These are phyloP conservation scores for Boletus coccyginus DNA, from an alignment of 768 basidiomycete genomes.

Conservation along the genomic window DNA sequence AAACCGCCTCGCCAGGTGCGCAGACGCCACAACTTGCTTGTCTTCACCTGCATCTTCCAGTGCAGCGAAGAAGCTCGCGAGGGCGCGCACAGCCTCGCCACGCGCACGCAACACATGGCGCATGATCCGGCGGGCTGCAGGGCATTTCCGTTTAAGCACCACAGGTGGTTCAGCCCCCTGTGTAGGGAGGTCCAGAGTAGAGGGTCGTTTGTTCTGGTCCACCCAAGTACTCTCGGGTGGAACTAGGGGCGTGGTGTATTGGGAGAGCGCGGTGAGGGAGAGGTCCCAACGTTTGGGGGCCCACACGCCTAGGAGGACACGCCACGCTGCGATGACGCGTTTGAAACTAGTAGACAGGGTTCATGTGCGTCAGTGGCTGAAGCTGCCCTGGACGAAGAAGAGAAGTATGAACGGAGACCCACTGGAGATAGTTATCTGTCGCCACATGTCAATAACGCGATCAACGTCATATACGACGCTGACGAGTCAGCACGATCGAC, in stretches of 20 bases:
- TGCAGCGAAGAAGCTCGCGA: constrained; percentile 70
- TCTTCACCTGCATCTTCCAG: constrained; percentile 48
- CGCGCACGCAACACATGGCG: constrained; percentile 87
- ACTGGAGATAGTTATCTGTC: constrained; percentile 79
- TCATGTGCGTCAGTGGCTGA: constrained; percentile 19
- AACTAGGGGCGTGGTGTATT: constrained; percentile 62
- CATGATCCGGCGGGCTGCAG: constrained; percentile 80
- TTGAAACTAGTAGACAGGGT: constrained; percentile 56
- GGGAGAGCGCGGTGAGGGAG: constrained; percentile 66
- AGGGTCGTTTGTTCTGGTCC: constrained; percentile 43
- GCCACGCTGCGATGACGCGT: constrained; percentile 90
- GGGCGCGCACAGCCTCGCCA: constrained; percentile 74
- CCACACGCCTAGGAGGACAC: constrained; percentile 95
- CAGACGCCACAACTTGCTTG: constrained; percentile 45
- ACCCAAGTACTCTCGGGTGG: constrained; percentile 76
- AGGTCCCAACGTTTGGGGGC: constrained; percentile 81
- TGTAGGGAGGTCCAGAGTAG: constrained; percentile 21
- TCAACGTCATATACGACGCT: constrained; percentile 24
- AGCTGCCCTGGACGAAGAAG: constrained; percentile 11
- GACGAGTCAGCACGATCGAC: constrained; percentile 30
- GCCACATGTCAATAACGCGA: neutral
- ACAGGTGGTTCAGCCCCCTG: constrained; percentile 39
- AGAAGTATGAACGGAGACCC: constrained; percentile 24
- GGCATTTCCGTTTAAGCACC: constrained; percentile 36
- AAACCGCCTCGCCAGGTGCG: constrained; percentile 47